Evolutionary conservation across 2,329 filamentous ascomycete species (phyloP), one percentile per base, ranked within the genome.

Genomic region (Metarhizium album): DNA sequence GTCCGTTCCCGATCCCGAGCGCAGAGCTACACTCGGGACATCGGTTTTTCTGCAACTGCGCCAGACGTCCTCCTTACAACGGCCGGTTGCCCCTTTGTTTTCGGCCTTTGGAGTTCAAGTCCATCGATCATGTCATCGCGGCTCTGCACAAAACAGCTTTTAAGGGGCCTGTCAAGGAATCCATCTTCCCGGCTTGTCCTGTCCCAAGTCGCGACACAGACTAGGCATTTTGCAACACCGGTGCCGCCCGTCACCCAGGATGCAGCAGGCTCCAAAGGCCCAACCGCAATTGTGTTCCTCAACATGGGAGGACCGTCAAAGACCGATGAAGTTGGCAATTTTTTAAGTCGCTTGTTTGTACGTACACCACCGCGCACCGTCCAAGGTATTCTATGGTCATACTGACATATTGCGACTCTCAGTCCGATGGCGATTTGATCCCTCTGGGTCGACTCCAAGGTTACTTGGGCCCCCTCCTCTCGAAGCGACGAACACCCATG

Each of bases 281-380:
- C 90, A 7, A 98, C 93, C 4, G 93, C 93, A 42, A 97, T 98
- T 82, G 93, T 98, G 14, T 96, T 98, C 64, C 81, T 98, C 72
- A 98, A 98, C 70, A 98, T 98, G 93, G 93, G 93, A 53, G 93
- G 93, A 0, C 93, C 93, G 3, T 87, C 88, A 1, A 95, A 87
- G 3, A 86, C 85, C 4, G 80, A 84, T 58, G 90, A 98, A 72
- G 93, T 98, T 35, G 84, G 85, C 60, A 82, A 85, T 68, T 98
- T 97, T 64, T 72, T 98, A 46, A 93, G 86, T 66, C 83, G 90
- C 59, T 74, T 98, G 58, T 98, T 98, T 71, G 91, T 95, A 79
- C 53, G 86, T 70, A 42, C 5, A 38, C 42, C 7, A 46, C n/a
- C 7, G 5, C 6, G 42, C 40, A 24, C 5, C 31, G 16, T 14